Conservation (phyloP, 1,139 yeast species). For the Sugiyamaella paludigena region DNA sequence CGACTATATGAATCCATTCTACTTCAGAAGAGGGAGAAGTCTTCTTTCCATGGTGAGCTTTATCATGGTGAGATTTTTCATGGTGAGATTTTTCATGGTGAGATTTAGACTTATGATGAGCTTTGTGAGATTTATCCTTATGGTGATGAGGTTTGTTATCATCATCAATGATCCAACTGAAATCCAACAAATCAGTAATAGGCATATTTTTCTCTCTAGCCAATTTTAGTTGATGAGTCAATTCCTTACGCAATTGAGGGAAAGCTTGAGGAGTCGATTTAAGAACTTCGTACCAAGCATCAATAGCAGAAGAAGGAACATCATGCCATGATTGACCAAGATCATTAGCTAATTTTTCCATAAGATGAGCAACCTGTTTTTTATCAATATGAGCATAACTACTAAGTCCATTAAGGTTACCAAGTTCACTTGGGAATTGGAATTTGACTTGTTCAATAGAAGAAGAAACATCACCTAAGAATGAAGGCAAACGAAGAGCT, state of each 20-base stretch:
- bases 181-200: slow-evolving; percentile 14
- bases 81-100: slow-evolving; percentile 14
- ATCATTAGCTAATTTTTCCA: slow-evolving; percentile 26
- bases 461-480: background rate
- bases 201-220: slow-evolving; percentile 11
- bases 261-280: slow-evolving; percentile 14
- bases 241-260: slow-evolving; percentile 9
- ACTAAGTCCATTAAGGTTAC: slow-evolving; percentile 6
- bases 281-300: slow-evolving; percentile 33
- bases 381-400: slow-evolving; percentile 11
- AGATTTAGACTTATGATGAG: slow-evolving; percentile 8
- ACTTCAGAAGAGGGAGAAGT: slow-evolving; percentile 1
- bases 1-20: slow-evolving; percentile 30
- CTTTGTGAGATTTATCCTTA: slow-evolving; percentile 10
- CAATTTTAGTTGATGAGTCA: slow-evolving; percentile 13
- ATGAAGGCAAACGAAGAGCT: slow-evolving; percentile 7
- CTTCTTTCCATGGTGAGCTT: background rate
- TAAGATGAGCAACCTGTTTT: slow-evolving; percentile 15
- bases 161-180: slow-evolving; percentile 2
- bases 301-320: slow-evolving; percentile 30
- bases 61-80: slow-evolving; percentile 11
- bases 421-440: slow-evolving; percentile 17
- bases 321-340: slow-evolving; percentile 30
- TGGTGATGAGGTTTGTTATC: too few relatives aligned
- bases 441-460: slow-evolving; percentile 12